Evolutionary conservation across 345 rosid genomes (phyloP), one percentile per base, ranked within the genome.

Genomic region (Pistacia integerrima): DNA sequence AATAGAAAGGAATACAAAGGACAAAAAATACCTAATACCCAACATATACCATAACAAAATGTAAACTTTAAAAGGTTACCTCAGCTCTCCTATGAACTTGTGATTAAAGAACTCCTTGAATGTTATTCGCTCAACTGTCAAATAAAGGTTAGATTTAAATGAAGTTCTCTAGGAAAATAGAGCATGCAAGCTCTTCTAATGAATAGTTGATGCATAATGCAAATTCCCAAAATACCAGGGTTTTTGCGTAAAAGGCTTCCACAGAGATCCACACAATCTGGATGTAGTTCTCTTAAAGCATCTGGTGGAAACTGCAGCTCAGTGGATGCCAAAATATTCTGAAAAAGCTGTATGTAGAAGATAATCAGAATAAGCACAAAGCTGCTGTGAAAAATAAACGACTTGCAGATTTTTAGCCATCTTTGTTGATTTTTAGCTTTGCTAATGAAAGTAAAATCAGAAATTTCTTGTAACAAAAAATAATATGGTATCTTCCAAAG

Each of bases 21-120:
- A 74, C 20, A 59, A 51, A 41, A 17, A 67, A 64, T 66, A 35
- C 10, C 38, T 64, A 74, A 82, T 28, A 41, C 57, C 69, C 11
- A 52, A 62, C 14, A 30, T 9, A 60, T 35, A 4, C 51, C 48
- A 65, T 17, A 0, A 55, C 28, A 69, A 33, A 70, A 58, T 12
- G 69, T 22, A 18, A 17, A 81, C 17, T 25, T 68, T 59, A 49
- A 58, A 68, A 72, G 49, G 44, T 75, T 88, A 93, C 97, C 94
- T 86, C 56, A 83, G 85, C 73, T 85, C 90, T 60, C 54, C 36
- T 22, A 93, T 80, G 84, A 93, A 91, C 82, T 76, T 85, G 85
- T 93, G 96, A 84, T 60, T 81, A 84, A 91, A 93, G 86, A 93
- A 91, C 82, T 93, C 97, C 64, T 76, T 77, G 83, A 93, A 93